A percentile compares a stretch with the other conserved stretches of the same genome.
Evolutionary conservation across 345 rosid species (phyloP).

Genomic region (Linum lewisii): DNA sequence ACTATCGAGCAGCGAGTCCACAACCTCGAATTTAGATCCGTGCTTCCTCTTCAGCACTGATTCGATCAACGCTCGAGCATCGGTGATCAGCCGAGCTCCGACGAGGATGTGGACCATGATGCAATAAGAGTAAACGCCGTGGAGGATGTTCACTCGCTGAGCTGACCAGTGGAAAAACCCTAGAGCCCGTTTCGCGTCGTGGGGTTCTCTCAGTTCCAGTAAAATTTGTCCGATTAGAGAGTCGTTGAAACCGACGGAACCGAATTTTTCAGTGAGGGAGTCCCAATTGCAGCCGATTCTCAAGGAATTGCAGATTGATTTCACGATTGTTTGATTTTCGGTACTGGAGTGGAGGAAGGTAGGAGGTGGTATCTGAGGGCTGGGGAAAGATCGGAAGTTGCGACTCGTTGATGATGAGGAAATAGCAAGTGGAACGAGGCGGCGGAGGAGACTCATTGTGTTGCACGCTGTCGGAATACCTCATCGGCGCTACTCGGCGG

Average conservation of each 20-base stretch:
- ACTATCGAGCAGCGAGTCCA: constrained; percentile 40
- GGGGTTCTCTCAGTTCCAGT: constrained; percentile 52
- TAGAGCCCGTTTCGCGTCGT: constrained; percentile 52
- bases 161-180: constrained; percentile 80
- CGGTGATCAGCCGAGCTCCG: constrained; percentile 38
- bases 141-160: constrained; percentile 27
- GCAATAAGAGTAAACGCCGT: constrained; percentile 40
- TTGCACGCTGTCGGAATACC: neutral
- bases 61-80: constrained; percentile 56
- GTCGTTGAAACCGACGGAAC: constrained; percentile 25
- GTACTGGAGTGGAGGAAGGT: constrained; percentile 6
- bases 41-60: constrained; percentile 31
- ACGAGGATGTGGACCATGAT: constrained; percentile 49
- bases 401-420: neutral
- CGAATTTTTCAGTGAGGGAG: constrained; percentile 34
- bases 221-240: constrained; percentile 36
- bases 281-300: constrained; percentile 46
- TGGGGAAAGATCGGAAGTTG: constrained; percentile 4
- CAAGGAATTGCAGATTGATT: constrained; percentile 14
- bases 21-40: constrained; percentile 22
- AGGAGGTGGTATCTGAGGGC: constrained; percentile 1
- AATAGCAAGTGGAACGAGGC: constrained; percentile 4
- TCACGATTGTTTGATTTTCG: constrained; percentile 1
- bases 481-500: too few species aligned
- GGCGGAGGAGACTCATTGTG: constrained; percentile 8